Conservation (phyloP, 768 basidiomycete genomes). For the Scleroderma bovista region DNA sequence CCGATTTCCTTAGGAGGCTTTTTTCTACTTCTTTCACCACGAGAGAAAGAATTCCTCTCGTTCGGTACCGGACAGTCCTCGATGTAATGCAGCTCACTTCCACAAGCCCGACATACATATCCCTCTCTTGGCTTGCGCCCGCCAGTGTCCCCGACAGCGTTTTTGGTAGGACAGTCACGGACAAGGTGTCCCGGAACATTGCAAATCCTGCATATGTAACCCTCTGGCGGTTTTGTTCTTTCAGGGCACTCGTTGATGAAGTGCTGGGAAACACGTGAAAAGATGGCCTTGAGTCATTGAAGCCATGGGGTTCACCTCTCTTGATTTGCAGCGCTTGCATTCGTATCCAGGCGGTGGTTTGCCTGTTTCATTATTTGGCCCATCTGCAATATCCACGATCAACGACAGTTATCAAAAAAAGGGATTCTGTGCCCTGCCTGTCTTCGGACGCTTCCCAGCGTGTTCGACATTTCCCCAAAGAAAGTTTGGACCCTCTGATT, state of each 20-base stretch:
- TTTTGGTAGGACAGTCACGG: conserved; percentile 80
- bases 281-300: neutral
- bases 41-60: conserved; percentile 32
- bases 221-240: conserved; percentile 69
- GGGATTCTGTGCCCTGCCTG: conserved; percentile 35
- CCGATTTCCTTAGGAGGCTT: conserved; percentile 70
- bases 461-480: conserved; percentile 63
- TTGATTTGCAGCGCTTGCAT: conserved; percentile 71
- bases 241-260: conserved; percentile 74
- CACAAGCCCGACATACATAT: conserved; percentile 90
- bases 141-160: conserved; percentile 76
- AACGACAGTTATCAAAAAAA: neutral
- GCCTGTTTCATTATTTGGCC: conserved; percentile 37
- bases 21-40: conserved; percentile 31
- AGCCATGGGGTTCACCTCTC: conserved; percentile 45
- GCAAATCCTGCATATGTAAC: conserved; percentile 86
- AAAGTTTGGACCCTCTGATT: conserved; percentile 49
- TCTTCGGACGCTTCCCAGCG: conserved; percentile 51
- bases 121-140: conserved; percentile 77
- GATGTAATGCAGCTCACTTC: conserved; percentile 78
- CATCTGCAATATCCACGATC: conserved; percentile 5
- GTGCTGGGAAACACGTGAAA: conserved; percentile 43
- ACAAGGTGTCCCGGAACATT: conserved; percentile 82
- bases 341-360: conserved; percentile 70
- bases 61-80: conserved; percentile 80